Evolutionary conservation across 2,329 filamentous ascomycete species (phyloP).

Genomic region (Colletotrichum tanaceti): DNA sequence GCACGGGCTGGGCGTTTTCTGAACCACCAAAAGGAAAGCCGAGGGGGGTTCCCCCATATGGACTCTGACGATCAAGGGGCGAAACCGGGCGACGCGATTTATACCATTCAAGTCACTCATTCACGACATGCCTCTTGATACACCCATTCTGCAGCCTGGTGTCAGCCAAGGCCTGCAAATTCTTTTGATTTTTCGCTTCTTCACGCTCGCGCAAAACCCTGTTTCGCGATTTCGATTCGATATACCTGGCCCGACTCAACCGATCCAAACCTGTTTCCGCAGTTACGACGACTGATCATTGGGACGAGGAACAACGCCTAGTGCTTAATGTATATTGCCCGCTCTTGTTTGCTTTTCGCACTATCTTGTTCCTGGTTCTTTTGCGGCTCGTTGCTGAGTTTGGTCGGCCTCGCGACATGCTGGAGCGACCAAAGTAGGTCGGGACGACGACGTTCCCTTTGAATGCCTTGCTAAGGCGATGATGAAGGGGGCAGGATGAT

Average conservation of each 20-base stretch:
- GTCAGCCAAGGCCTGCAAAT: slow-evolving; percentile 8
- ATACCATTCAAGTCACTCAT: slow-evolving; percentile 42
- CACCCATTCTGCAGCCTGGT: slow-evolving; percentile 40
- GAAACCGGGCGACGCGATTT: slow-evolving; percentile 31
- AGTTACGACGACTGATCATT: slow-evolving; percentile 17
- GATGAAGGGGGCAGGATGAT: slow-evolving; percentile 1
- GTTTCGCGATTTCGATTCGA: slow-evolving; percentile 41
- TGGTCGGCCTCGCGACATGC: slow-evolving; percentile 15
- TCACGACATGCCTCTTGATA: slow-evolving; percentile 42
- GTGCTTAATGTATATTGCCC: slow-evolving; percentile 42
- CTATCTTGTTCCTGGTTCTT: slow-evolving; percentile 20
- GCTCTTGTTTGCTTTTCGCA: slow-evolving; percentile 20
- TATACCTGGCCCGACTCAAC: slow-evolving; percentile 41
- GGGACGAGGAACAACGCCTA: slow-evolving; percentile 34
- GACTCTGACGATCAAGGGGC: slow-evolving; percentile 34
- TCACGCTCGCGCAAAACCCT: slow-evolving; percentile 47
- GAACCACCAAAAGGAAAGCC: slow-evolving; percentile 27
- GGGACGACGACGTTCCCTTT: slow-evolving; percentile 11
- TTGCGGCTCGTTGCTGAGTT: slow-evolving; percentile 36
- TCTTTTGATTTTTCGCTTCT: slow-evolving; percentile 47
- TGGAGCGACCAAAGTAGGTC: slow-evolving; percentile 9
- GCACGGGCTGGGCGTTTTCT: slow-evolving; percentile 40
- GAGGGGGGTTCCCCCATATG: slow-evolving; percentile 10
- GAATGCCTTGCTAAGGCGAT: slow-evolving; percentile 29
- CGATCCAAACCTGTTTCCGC: slow-evolving; percentile 25